Percentiles rank a stretch among this genome's conserved stretches.
Conservation (phyloP, 2,329 filamentous ascomycete species). For the Knufia petricola region DNA sequence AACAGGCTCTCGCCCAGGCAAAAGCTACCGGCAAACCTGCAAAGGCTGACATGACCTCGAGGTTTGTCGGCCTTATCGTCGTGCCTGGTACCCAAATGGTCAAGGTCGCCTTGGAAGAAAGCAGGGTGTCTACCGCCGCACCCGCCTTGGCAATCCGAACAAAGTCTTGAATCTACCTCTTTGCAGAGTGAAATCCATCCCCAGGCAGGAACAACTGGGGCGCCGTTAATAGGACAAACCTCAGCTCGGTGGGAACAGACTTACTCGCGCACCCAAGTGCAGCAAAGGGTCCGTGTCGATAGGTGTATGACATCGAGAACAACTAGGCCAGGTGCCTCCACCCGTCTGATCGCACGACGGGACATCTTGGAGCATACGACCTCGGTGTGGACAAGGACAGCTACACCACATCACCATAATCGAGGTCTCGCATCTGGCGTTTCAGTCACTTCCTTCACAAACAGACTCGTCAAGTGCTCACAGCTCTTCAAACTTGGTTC, state of each 20-base stretch:
- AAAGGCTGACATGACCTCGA: constrained; percentile 65
- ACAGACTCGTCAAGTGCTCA: constrained; percentile 21
- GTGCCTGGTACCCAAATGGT: constrained; percentile 77
- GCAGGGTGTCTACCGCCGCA: constrained; percentile 9
- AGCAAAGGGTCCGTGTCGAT: too few relatives aligned
- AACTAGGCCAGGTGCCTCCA: too few relatives aligned
- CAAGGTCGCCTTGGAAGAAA: constrained; percentile 78
- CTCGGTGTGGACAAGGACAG: too few relatives aligned
- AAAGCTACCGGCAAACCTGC: constrained; percentile 33
- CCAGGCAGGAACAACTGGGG: too few relatives aligned
- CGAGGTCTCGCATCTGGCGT: constrained; percentile 6
- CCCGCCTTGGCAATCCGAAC: constrained; percentile 17
- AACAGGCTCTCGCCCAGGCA: constrained; percentile 31
- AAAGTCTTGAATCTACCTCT: background rate
- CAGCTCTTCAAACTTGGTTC: constrained; percentile 23
- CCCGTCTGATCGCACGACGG: too few relatives aligned
- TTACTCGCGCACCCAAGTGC: too few relatives aligned
- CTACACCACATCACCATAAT: too few relatives aligned
- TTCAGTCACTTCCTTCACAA: constrained; percentile 21
- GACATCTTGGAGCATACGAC: too few relatives aligned
- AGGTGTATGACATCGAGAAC: too few relatives aligned
- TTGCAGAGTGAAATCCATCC: too few relatives aligned
- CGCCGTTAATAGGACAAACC: too few relatives aligned
- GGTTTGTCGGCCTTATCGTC: constrained; percentile 82
- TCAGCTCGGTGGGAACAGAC: too few relatives aligned